phyloP scores from a whole-genome alignment of 805 yeast species.

The Kluyveromyces starmeri region DNA sequence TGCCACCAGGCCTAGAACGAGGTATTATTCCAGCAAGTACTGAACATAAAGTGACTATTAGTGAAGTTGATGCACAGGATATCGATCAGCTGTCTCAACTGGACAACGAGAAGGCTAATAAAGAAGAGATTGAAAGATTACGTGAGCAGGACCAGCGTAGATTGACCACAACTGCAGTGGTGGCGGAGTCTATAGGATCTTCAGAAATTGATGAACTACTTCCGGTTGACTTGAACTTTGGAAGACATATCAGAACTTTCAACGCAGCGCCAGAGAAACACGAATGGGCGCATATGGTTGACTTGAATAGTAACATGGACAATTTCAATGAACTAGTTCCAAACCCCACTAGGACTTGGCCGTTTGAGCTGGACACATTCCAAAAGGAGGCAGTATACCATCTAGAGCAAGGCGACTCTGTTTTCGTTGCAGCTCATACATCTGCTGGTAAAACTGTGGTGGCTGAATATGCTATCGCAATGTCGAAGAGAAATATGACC shows the following conservation, averaged over 20 bases:
- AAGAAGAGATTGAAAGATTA: constrained; percentile 32
- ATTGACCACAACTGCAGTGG: constrained; percentile 8
- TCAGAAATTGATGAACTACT: constrained; percentile 37
- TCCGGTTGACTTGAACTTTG: constrained; percentile 43
- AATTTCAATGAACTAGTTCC: constrained; percentile 87
- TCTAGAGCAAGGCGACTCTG: constrained; percentile 96
- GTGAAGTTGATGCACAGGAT: constrained; percentile 16
- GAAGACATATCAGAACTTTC: constrained; percentile 28
- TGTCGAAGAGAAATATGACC: constrained; percentile 94
- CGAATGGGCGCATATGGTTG: constrained; percentile 95
- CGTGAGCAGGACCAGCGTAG: constrained; percentile 8
- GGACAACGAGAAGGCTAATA: constrained; percentile 30
- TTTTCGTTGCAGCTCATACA: constrained; percentile 97
- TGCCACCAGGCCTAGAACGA: constrained; percentile 73
- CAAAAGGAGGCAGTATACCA: constrained; percentile 97
- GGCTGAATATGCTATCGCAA: constrained; percentile 96
- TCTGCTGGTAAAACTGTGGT: constrained; percentile 98
- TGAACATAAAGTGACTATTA: constrained; percentile 7
- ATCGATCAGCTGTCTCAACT: constrained; percentile 19
- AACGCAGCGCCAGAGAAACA: constrained; percentile 31
- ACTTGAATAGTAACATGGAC: constrained; percentile 69
- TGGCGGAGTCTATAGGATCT: constrained; percentile 12
- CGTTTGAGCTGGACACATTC: constrained; percentile 87
- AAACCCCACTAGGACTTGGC: constrained; percentile 88
- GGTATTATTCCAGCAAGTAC: constrained; percentile 41